Evolutionary conservation across 139 green algal species (phyloP), one percentile per base, ranked within the genome.

Genomic region (Tetradesmus obliquus): DNA sequence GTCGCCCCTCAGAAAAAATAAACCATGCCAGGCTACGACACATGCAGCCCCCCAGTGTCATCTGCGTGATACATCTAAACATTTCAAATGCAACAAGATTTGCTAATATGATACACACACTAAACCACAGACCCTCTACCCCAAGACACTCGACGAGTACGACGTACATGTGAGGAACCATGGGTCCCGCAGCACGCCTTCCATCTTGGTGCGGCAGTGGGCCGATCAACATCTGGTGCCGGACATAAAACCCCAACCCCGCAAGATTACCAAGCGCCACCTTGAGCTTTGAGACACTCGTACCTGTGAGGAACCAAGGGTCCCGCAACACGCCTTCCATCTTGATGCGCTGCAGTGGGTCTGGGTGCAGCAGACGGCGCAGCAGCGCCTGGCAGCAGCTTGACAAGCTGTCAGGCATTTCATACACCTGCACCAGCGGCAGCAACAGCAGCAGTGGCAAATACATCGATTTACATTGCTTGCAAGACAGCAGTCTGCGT

Each of bases 281-380:
- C 69, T 7, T 2, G 12, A 32, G 57, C 8, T 13, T 66, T 66
- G 57, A 32, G 69, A n/a, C 17, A 79, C 9, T 22, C 69, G 20
- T 32, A 82, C 20, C 45, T 58, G 51, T 94, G 54, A 92, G 80
- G 90, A 98, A 99, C 97, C 97, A 99, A 12, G 95, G 94, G 93
- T 98, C 94, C 60, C 91, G 57, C 90, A 97, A 93, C 69, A 99
- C 97, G 84, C 95, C 93, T 66, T 60, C 12, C 60, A 96, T 94
- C 79, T 86, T 94, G 83, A 96, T 91, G 55, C 94, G 91, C 66
- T 93, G 86, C 53, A 91, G 80, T 5, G 92, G 91, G 53, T 92
- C 71, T 1, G 88, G 89, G 87, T 95, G 93, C 19, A 96, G 92
- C 88, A 95, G 80, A 5, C 83, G 45, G 51, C 83, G 83, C 17